Evolutionary conservation across 495 filamentous ascomycete genomes (phyloP).

Genomic region (Talaromyces liani): DNA sequence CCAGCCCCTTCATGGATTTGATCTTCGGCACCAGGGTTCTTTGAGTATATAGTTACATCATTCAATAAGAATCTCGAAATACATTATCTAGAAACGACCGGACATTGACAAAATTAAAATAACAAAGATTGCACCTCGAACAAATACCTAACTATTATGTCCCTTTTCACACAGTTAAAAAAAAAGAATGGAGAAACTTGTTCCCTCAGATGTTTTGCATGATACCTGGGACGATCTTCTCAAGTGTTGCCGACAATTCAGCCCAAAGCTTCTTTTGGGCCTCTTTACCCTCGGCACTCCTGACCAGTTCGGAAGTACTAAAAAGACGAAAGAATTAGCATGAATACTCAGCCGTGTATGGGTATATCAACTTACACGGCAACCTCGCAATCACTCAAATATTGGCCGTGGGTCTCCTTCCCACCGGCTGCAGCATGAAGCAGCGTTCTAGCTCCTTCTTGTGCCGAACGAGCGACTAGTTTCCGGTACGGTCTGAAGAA

Average conservation of each 20-base stretch:
- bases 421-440: slow-evolving; percentile 10
- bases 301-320: slow-evolving; percentile 12
- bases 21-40: too few species aligned
- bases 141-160: too few species aligned
- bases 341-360: background rate
- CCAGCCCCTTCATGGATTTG: too few species aligned
- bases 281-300: slow-evolving; percentile 15
- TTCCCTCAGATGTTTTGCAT: slow-evolving; percentile 13
- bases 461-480: slow-evolving; percentile 6
- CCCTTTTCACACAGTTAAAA: too few species aligned
- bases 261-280: slow-evolving; percentile 23
- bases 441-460: slow-evolving; percentile 10
- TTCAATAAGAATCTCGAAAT: too few species aligned
- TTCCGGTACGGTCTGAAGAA: slow-evolving; percentile 7
- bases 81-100: too few species aligned
- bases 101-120: too few species aligned
- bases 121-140: too few species aligned
- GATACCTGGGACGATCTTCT: slow-evolving; percentile 16
- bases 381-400: slow-evolving; percentile 21
- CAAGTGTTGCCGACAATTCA: slow-evolving; percentile 22
- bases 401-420: slow-evolving; percentile 18
- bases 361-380: background rate
- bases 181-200: too few species aligned
- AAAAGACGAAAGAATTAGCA: background rate
- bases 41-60: too few species aligned